These are phyloP conservation scores for Elongisporangium anandrum DNA, from an alignment of 352 stramenopile genomes.

Conservation along the genomic window DNA sequence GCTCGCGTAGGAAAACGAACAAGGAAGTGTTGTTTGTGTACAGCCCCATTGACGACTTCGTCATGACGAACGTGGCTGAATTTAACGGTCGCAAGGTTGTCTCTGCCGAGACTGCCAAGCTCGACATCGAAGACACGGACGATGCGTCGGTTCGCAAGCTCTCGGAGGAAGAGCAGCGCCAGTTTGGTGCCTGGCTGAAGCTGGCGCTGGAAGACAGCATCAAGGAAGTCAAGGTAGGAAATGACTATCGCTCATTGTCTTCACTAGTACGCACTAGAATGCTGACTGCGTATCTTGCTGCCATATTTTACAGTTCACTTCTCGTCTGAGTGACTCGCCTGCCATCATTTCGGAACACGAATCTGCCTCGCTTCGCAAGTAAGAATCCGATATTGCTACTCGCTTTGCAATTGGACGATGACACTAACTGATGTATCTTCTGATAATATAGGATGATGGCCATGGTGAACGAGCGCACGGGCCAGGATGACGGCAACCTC, in stretches of 20 bases:
- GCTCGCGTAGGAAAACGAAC: constrained; percentile 66
- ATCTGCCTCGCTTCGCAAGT: constrained; percentile 94
- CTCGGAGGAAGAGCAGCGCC: constrained; percentile 79
- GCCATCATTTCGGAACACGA: constrained; percentile 99
- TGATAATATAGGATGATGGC: constrained; percentile 92
- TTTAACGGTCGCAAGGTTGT: constrained; percentile 97
- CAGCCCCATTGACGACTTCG: constrained; percentile 99
- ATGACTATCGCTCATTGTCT: not conserved
- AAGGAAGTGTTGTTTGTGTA: constrained; percentile 99
- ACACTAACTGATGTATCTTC: constrained; percentile 5
- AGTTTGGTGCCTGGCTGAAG: constrained; percentile 94
- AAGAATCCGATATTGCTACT: constrained; percentile 10
- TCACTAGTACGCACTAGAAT: not conserved
- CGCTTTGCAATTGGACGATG: not conserved
- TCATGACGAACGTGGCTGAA: constrained; percentile 98
- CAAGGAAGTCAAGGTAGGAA: constrained; percentile 77
- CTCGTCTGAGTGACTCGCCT: constrained; percentile 94
- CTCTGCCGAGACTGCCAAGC: constrained; percentile 94
- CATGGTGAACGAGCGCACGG: constrained; percentile 91
- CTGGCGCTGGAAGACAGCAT: constrained; percentile 87
- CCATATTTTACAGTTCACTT: constrained; percentile 61
- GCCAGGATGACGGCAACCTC: constrained; percentile 40
- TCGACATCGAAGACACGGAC: constrained; percentile 84
- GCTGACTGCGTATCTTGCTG: not conserved
- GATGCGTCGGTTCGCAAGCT: constrained; percentile 57